Base-by-base conservation (phyloP, 2,329 filamentous ascomycete genomes). In the Fusarium nygamai region DNA sequence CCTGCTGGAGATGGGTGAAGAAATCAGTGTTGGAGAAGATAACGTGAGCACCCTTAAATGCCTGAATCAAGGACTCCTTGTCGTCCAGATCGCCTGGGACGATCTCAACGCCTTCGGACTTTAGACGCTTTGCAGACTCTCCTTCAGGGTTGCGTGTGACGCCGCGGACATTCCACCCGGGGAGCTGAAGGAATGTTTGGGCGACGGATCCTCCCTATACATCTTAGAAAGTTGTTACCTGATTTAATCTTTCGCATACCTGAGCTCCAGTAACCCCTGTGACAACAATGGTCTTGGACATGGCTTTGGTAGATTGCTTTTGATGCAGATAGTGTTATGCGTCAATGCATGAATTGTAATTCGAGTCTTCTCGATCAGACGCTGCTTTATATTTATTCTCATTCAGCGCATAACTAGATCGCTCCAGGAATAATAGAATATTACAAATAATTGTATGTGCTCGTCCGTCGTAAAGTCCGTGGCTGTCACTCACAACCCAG, bases 191-290 rank as follows among this genome's bases (percentile, higher is more conserved):
- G 46, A 48, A 48, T 8, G 46, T 48, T 22, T 6, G 13, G 14
- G 46, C 27, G 20, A 48, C 46, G 9, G 46, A 48, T 17, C 46
- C 27, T 48, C 46, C 46, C 46, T 48, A 31, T 12, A 3, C 13
- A 22, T 16, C 4, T 48, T 17, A 31, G 20, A 29, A 3, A 31
- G 1, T 3, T 22, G 1, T 11, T 3, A 0, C 4, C 2, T 16
- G 20, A 17, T 12, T 29, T 3, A 0, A 0, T 1, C 4, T 0
- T 2, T 8, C 0, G 16, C 46, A 3, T 31, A 48, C 46, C 46
- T 48, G 46, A 8, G 46, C 27, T 6, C 46, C 46, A 2, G 46
- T 48, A 12, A 22, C 46, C 0, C 46, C 46, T 31, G 31, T 17
- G 0, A 48, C 3, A 8, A 22, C 46, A 17, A 48, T 31, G 13